Conservation (phyloP, 2,329 filamentous ascomycete genomes). For the Pyrenophora graminea region DNA sequence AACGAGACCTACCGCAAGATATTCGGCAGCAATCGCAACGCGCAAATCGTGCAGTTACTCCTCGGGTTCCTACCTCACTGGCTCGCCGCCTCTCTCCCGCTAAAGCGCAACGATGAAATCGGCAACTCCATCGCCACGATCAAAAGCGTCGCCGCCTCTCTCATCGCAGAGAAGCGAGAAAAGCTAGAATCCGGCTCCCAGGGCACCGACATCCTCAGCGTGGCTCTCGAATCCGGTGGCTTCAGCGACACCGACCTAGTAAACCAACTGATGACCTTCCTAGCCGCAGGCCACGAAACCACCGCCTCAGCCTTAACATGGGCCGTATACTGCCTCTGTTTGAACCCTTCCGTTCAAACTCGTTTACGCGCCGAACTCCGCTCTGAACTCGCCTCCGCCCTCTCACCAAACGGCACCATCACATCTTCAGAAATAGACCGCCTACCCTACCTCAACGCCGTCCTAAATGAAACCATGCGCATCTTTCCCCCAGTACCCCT, state of each 20-base stretch:
- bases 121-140: conserved; percentile 42
- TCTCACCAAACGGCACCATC: conserved; percentile 48
- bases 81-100: conserved; percentile 66
- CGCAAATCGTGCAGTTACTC: conserved; percentile 62
- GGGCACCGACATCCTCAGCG: conserved; percentile 76
- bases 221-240: conserved; percentile 74
- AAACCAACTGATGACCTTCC: conserved; percentile 89
- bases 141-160: conserved; percentile 66
- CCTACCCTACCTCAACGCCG: conserved; percentile 75
- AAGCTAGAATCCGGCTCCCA: conserved; percentile 53
- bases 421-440: conserved; percentile 66
- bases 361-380: conserved; percentile 58
- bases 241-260: conserved; percentile 81
- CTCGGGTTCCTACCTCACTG: conserved; percentile 65
- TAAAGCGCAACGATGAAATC: conserved; percentile 65
- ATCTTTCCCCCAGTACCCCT: conserved; percentile 72
- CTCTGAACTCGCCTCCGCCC: conserved; percentile 50
- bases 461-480: conserved; percentile 77
- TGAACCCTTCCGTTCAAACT: conserved; percentile 54
- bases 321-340: conserved; percentile 58
- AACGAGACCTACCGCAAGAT: conserved; percentile 57
- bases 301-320: conserved; percentile 60
- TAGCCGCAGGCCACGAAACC: conserved; percentile 69
- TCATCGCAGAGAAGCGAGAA: conserved; percentile 72
- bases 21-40: conserved; percentile 54